Evolutionary conservation across 208 protist species (phyloP).

Genomic region (Wallacemonas sp.): DNA sequence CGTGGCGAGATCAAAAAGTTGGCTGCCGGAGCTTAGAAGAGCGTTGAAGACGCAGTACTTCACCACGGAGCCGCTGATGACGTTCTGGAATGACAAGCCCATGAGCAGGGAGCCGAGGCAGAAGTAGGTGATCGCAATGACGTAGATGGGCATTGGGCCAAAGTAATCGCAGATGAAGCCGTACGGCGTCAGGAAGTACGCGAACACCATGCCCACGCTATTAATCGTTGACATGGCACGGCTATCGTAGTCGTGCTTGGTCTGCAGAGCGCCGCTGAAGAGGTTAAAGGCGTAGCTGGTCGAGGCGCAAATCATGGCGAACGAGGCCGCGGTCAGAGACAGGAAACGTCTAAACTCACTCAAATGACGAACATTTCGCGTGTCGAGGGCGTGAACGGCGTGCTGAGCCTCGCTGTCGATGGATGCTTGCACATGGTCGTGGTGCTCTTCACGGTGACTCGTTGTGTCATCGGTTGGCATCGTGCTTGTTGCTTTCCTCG

Average conservation of each 20-base stretch:
- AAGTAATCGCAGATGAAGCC: constrained; percentile 52
- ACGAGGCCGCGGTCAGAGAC: constrained; percentile 28
- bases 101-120: constrained; percentile 41
- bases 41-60: constrained; percentile 40
- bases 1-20: constrained; percentile 53
- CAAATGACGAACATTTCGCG: background rate
- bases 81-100: constrained; percentile 46
- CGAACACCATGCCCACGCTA: constrained; percentile 40
- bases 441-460: background rate
- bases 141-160: constrained; percentile 38
- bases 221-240: constrained; percentile 57
- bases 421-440: background rate
- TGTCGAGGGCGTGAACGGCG: constrained; percentile 5
- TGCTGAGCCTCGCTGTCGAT: background rate
- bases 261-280: constrained; percentile 38
- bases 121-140: constrained; percentile 21
- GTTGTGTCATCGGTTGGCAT: background rate
- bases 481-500: background rate
- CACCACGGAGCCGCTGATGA: constrained; percentile 38
- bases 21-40: constrained; percentile 32
- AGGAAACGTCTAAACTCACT: constrained; percentile 43
- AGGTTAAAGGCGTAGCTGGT: constrained; percentile 63
- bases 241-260: constrained; percentile 34
- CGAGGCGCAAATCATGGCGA: constrained; percentile 47
- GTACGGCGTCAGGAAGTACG: constrained; percentile 43